phyloP scores from a whole-genome alignment of 164 flowering plant genomes.

The Piper betle region DNA sequence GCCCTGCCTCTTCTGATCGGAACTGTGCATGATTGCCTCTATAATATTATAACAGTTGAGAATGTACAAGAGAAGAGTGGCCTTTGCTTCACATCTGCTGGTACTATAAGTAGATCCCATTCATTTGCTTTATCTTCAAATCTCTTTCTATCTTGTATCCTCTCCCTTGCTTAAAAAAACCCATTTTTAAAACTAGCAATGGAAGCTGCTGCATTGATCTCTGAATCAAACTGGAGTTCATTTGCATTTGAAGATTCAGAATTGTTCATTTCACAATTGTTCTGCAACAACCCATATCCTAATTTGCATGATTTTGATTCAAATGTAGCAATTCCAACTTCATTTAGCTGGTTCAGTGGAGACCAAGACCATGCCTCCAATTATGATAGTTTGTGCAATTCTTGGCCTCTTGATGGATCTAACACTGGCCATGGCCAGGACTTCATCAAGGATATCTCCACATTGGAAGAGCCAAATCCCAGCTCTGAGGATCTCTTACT shows the following conservation, averaged over 20 bases:
- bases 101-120: conserved; percentile 18
- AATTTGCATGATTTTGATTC: conserved; percentile 13
- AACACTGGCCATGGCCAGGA: conserved; percentile 16
- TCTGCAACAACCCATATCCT: conserved; percentile 17
- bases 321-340: conserved; percentile 9
- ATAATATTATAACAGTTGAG: conserved; percentile 15
- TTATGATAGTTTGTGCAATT: conserved; percentile 9
- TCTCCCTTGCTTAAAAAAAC: conserved; percentile 1
- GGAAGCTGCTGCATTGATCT: conserved; percentile 41
- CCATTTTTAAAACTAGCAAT: conserved; percentile 10
- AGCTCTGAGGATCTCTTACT: conserved; percentile 14
- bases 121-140: background rate
- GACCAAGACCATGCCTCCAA: background rate
- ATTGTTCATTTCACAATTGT: conserved; percentile 52
- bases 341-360: conserved; percentile 14
- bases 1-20: conserved; percentile 10
- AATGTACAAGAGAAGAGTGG: background rate
- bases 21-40: conserved; percentile 2
- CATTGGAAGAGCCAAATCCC: conserved; percentile 15
- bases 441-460: conserved; percentile 21
- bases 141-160: background rate
- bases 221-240: conserved; percentile 35
- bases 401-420: conserved; percentile 9
- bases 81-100: conserved; percentile 2
- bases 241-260: conserved; percentile 36